Base-by-base conservation (phyloP, 2,329 filamentous ascomycete genomes). In the Leptographium flavum region DNA sequence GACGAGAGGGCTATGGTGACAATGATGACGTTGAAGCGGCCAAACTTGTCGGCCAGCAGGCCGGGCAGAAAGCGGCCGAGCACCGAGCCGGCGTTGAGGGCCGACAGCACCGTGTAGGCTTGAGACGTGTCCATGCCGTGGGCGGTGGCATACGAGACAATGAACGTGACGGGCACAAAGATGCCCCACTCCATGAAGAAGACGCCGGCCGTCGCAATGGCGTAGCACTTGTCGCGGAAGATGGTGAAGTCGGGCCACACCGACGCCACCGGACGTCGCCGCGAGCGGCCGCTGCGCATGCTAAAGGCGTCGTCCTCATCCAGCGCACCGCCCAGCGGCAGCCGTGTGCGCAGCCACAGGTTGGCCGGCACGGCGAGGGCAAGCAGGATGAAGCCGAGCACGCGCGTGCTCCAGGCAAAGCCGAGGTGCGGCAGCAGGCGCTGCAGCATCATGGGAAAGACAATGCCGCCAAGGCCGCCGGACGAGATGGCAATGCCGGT, bases 401-500 rank as follows among this genome's bases (percentile, higher is more conserved):
- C 62, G n/a, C 70, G 64, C 17, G 65, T 66, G 39, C 61, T 66
- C 67, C 70, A 73, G 4, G 59, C 63, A 42, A 72, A 73, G 2
- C 70, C 69, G 9, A 72, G 56, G 9, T 50, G 56, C 0, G 66
- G 66, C 9, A 73, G 60, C n/a, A 71, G 59, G 21, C 58, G 56
- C 48, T 68, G 64, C 36, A 73, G 56, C 43, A 69, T 54, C 11
- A 73, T 56, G 1, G 70, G 70, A 44, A 83, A 83, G 2, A 76
- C 62, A 21, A 85, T 71, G n/a, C 81, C 82, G 23, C 81, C 81
- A 13, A 83, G 61, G 15, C 76, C 79, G 17, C 79, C 79, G 0
- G 84, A 82, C 0, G 81, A 80, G 5, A 81, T 74, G n/a, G 85
- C 84, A 36, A 93, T 68, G n/a, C 87, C 87, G 0, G 82, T 90